Conservation (phyloP, 176 grass and related monocot genomes). For the Poa pratensis region DNA sequence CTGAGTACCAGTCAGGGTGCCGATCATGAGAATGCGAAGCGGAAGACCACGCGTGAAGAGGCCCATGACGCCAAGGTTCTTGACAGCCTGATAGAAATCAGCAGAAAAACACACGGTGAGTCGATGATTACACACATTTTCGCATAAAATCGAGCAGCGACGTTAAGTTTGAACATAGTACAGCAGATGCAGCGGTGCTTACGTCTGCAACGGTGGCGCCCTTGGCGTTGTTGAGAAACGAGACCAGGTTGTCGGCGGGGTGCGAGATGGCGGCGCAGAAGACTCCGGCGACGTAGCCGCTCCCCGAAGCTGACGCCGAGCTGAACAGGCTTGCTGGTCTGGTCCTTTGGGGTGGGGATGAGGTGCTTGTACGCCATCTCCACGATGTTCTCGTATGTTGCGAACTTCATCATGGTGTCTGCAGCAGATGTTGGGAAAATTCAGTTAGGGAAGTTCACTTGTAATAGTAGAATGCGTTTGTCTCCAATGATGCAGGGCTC, state of each 20-base stretch:
- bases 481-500: not conserved
- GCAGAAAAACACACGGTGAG: not conserved
- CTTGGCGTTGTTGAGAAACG: constrained; percentile 86
- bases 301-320: constrained; percentile 78
- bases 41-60: constrained; percentile 87
- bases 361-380: constrained; percentile 79
- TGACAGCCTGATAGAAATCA: constrained; percentile 64
- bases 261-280: constrained; percentile 83
- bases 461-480: not conserved
- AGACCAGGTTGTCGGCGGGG: constrained; percentile 86
- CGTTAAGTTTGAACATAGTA: not conserved
- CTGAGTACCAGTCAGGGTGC: constrained; percentile 77
- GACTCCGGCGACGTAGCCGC: constrained; percentile 80
- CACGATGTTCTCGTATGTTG: constrained; percentile 80
- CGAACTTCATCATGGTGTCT: constrained; percentile 98
- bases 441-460: constrained; percentile 1
- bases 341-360: constrained; percentile 69
- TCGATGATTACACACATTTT: not conserved
- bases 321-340: constrained; percentile 74
- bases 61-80: constrained; percentile 73
- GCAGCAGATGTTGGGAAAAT: not conserved
- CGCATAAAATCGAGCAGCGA: not conserved
- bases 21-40: constrained; percentile 87
- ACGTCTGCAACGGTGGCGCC: constrained; percentile 83
- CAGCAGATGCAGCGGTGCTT: not conserved